phyloP scores from a whole-genome alignment of 768 basidiomycete species.

The Xanthoconium purpureum region DNA sequence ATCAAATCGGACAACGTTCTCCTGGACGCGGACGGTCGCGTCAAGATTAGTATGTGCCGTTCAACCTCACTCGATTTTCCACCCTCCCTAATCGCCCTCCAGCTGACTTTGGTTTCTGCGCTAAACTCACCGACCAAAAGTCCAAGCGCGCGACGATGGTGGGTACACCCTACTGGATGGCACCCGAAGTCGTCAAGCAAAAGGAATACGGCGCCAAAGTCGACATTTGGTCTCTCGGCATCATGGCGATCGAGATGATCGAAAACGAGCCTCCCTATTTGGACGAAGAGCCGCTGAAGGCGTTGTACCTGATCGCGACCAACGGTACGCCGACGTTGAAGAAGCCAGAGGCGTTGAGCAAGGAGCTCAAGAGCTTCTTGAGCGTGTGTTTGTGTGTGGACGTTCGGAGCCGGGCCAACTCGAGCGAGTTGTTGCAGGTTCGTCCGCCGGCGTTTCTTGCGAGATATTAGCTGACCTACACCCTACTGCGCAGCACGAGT shows the following conservation, averaged over 20 bases:
- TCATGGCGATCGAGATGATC: slow-evolving; percentile 99
- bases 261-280: slow-evolving; percentile 96
- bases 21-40: slow-evolving; percentile 85
- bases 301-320: slow-evolving; percentile 93
- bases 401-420: slow-evolving; percentile 88
- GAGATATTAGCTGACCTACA: neutral
- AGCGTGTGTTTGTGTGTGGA: slow-evolving; percentile 99
- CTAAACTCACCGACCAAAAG: slow-evolving; percentile 93
- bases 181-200: slow-evolving; percentile 96
- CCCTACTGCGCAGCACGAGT: slow-evolving; percentile 77
- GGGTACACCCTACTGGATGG: slow-evolving; percentile 98
- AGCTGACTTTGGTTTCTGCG: slow-evolving; percentile 98
- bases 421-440: slow-evolving; percentile 80
- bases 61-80: neutral
- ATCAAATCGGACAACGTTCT: slow-evolving; percentile 98
- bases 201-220: slow-evolving; percentile 97
- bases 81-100: slow-evolving; percentile 9
- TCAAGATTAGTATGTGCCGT: slow-evolving; percentile 87
- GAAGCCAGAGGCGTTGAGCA: slow-evolving; percentile 87
- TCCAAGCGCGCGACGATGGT: slow-evolving; percentile 99
- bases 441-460: slow-evolving; percentile 24
- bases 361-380: slow-evolving; percentile 92
- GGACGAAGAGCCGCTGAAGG: slow-evolving; percentile 93
- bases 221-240: slow-evolving; percentile 95
- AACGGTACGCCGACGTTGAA: slow-evolving; percentile 98